Base-by-base conservation (phyloP, 768 basidiomycete species). In the Porphyrellus cyaneotinctus region DNA sequence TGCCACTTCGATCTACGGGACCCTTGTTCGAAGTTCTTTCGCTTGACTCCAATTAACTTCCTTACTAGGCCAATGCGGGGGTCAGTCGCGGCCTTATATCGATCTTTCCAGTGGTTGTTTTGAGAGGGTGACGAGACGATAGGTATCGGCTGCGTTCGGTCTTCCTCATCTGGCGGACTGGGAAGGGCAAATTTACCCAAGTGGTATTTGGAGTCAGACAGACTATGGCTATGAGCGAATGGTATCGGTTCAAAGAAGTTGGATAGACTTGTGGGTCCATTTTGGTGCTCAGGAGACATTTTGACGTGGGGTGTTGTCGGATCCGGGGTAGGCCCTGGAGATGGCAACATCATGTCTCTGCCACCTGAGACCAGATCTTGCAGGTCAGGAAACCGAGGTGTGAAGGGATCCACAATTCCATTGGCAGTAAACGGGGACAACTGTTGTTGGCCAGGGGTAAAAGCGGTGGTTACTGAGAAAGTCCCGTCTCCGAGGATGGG, bases 161-260 rank as follows among this genome's bases (percentile, higher is more conserved):
- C 76, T 47, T 73, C 72, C 47, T 82, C 81, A 33, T 79, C 77
- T 4, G 81, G 81, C 6, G 85, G 83, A 51, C 79, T 85, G 4
- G 84, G 81, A 42, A 88, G 67, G 22, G 77, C 75, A 61, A 91
- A 92, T 66, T 91, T 91, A 28, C 89, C 89, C 23, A 75, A 58
- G 45, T 68, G 65, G 60, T 93, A 91, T 70, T 93, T 93, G 11
- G 81, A 81, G 63, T 92, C 89, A 14, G 81, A 74, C 14, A 74
- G 58, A 17, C 78, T 75, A 63, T 91, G 85, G 39, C 77, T 80
- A 11, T 74, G 66, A 0, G 85, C 79, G 54, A 93, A 91, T 0
- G 85, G 82, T 23, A 93, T 87, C 0, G 90, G 83, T 33, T 89
- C 86, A 54, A 90, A 92, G 24, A 70, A 65, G 47, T 57, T 62